Evolutionary conservation across 1,284 basidiomycete species (phyloP).

Genomic region (Tylopilus orsonianus): DNA sequence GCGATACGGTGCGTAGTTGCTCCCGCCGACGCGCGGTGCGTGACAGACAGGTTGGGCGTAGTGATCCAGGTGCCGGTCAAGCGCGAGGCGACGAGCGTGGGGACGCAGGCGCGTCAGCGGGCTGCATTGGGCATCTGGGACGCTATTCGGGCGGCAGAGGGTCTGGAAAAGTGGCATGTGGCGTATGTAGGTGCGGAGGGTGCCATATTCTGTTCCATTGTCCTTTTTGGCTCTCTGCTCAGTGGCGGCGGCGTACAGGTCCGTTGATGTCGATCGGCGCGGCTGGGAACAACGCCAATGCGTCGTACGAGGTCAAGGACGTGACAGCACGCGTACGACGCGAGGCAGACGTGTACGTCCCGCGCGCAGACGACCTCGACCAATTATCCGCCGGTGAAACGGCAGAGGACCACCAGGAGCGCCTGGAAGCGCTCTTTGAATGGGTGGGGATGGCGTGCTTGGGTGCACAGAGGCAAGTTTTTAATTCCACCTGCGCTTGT

Average conservation of each 20-base stretch:
- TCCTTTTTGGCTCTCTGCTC: not conserved
- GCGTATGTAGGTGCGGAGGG: constrained; percentile 35
- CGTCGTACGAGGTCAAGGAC: not conserved
- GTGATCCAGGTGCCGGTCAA: constrained; percentile 47
- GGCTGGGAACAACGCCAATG: no score
- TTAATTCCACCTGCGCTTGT: no score
- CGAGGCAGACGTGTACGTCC: constrained; percentile 37
- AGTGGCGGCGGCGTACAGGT: constrained; percentile 1
- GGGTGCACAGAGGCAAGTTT: constrained; percentile 39
- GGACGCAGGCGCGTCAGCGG: constrained; percentile 36
- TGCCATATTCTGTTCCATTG: no score
- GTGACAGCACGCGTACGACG: constrained; percentile 15
- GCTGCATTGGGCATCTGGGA: constrained; percentile 44
- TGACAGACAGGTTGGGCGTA: constrained; percentile 21
- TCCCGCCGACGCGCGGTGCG: not conserved
- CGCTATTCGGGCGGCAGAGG: constrained; percentile 31
- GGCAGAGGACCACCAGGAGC: constrained; percentile 48
- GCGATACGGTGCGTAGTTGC: constrained; percentile 45
- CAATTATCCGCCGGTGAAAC: constrained; percentile 24
- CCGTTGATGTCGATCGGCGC: not conserved
- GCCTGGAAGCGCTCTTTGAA: constrained; percentile 52
- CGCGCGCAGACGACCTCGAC: constrained; percentile 32
- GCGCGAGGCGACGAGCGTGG: constrained; percentile 35
- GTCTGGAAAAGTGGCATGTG: constrained; percentile 45
- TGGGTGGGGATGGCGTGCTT: constrained; percentile 67